phyloP scores from a whole-genome alignment of 768 basidiomycete species.

The Boletus eberwhitei region DNA sequence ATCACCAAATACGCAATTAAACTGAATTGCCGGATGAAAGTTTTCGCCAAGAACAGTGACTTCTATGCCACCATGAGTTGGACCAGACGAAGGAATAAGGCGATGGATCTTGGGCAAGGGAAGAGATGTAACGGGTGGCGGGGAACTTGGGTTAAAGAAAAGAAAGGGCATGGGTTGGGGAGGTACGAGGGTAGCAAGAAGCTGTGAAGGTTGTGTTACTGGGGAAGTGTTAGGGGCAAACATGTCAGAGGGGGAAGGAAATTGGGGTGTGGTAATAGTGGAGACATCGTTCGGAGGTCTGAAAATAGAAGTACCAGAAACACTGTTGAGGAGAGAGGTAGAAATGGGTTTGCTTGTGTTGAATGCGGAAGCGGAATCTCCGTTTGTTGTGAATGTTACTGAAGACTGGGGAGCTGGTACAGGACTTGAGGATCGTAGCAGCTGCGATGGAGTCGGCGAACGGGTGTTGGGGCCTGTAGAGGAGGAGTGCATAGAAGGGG shows the following conservation, averaged over 20 bases:
- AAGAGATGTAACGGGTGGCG: slow-evolving; percentile 44
- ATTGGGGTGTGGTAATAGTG: slow-evolving; percentile 12
- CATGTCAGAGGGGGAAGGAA: slow-evolving; percentile 17
- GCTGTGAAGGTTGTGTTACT: slow-evolving; percentile 18
- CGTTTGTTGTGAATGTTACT: slow-evolving; percentile 1
- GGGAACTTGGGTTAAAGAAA: slow-evolving; percentile 55
- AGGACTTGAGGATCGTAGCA: slow-evolving; percentile 17
- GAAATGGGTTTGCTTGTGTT: slow-evolving; percentile 7
- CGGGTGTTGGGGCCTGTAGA: slow-evolving; percentile 35
- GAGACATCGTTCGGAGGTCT: slow-evolving; percentile 13
- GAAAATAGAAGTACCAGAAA: slow-evolving; percentile 13
- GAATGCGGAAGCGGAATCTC: slow-evolving; percentile 4
- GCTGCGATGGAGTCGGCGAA: slow-evolving; percentile 30
- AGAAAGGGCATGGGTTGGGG: slow-evolving; percentile 53
- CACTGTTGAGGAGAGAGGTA: slow-evolving; percentile 5
- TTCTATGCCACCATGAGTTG: slow-evolving; percentile 90
- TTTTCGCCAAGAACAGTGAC: slow-evolving; percentile 91
- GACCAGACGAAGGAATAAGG: slow-evolving; percentile 79
- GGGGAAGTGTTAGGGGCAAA: slow-evolving; percentile 16
- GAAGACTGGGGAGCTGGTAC: slow-evolving; percentile 5
- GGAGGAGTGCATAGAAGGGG: slow-evolving; percentile 35
- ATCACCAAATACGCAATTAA: slow-evolving; percentile 85
- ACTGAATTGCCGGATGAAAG: slow-evolving; percentile 70
- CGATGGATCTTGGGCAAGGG: slow-evolving; percentile 77
- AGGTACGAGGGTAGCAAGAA: slow-evolving; percentile 20